Evolutionary conservation across 2,329 filamentous ascomycete genomes (phyloP), one percentile per base, ranked within the genome.

Genomic region (Tolypocladium sp.): DNA sequence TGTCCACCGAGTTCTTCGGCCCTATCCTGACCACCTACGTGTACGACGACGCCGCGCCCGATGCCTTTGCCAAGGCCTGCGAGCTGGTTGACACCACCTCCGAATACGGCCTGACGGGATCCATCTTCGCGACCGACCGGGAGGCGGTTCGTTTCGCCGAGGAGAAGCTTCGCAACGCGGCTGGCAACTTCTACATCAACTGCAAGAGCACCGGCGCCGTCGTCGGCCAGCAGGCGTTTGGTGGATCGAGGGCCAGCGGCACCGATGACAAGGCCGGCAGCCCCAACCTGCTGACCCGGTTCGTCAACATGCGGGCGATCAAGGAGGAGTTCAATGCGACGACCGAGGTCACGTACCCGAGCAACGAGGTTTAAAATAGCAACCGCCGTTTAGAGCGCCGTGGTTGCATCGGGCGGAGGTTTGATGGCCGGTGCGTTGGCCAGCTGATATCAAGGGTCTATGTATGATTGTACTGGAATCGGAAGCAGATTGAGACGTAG

Each of bases 151-250:
- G 86, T 30, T 79, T 80, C 59, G 90, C 89, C 0, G 89, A 92
- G 72, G 83, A 91, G 65, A 82, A 79, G 61, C 79, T 93, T 57
- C 80, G 88, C 63, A 85, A 92, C 70, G 78, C 87, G 0, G 89
- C 90, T 0, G 90, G 90, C 49, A 93, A 93, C 78, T 92, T 92
- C 72, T 93, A 93, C 76, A 81, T 93, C 75, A 93, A 92, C 77
- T 89, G 87, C 78, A 92, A 92, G 82, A 87, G 84, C 72, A 90
- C 87, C 2, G 87, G 86, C 44, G 86, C 87, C 20, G 85, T 90
- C 30, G 86, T 89, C 9, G 87, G 86, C 17, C 87, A 90, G 75
- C 87, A 90, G 76, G 83, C 87, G 4, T 90, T 90, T 69, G 87
- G 87, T 27, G 87, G 87, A 57, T 81, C 84, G 15, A 78, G 87